Base-by-base conservation (phyloP, 2,329 filamentous ascomycete species). In the Ophiocordyceps camponoti-saundersi region DNA sequence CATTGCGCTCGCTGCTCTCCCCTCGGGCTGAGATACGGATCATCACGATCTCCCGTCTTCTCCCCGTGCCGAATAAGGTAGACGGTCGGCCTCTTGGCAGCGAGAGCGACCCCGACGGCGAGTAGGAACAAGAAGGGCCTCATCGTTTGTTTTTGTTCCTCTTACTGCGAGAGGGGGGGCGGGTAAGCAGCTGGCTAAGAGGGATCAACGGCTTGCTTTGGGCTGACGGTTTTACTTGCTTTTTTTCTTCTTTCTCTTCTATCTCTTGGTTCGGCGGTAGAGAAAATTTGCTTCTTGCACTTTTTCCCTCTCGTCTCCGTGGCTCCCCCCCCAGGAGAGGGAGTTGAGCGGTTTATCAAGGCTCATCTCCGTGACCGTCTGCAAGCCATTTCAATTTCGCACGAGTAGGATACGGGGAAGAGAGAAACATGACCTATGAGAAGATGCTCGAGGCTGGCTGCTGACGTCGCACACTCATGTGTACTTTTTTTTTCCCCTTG, bases 41-140 rank as follows among this genome's bases (percentile, higher is more conserved):
- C 62, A 16, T 64, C 65, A 46, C 70, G 61, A 4, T 66, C 65
- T 36, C 65, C 58, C 1, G 77, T 76, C 59, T 81, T 81, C 58
- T 81, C 77, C 49, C 77, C 77, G 52, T 81, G 77, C 18, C 77
- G 72, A 56, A 81, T 80, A 10, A 80, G 61, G 55, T 78, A 81
- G 30, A 80, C 71, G 1, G 70, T 79, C 1, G 74, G 68, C 11
- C 55, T 51, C 29, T 53, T 53, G 10, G 51, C 50, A 3, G 52
- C 55, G 21, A 56, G 22, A 8, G 48, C 49, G 16, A 23, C 46
- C 7, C 51, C 50, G 10, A 50, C 48, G 21, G 56, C 45, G n/a
- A 48, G 46, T 1, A 57, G 18, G 12, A 57, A 12, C 4, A 47
- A 29, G 20, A 48, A 12, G 22, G 42, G 42, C 42, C 42, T 44